A percentile compares a stretch with the other conserved stretches of the same genome.
Conservation (phyloP, 805 yeast species). For the Ogataea methylovora region DNA sequence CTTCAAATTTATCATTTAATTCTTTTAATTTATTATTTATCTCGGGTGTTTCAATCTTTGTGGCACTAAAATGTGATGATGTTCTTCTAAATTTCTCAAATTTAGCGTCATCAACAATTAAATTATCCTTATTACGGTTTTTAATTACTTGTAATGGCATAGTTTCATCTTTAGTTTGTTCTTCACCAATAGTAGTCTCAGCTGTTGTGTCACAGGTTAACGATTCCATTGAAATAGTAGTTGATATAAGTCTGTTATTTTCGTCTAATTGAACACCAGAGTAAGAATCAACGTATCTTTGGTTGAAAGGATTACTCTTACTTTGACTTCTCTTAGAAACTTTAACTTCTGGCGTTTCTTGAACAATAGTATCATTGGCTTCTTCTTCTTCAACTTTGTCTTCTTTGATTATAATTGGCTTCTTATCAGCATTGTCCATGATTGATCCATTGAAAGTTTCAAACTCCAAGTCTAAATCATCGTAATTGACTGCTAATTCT, state of each 20-base stretch:
- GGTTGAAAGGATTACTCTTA: neutral
- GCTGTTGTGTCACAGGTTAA: conserved; percentile 14
- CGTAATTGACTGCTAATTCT: conserved; percentile 13
- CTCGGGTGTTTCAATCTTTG: conserved; percentile 7
- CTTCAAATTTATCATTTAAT: conserved; percentile 10
- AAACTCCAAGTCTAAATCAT: conserved; percentile 23
- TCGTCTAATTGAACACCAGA: neutral
- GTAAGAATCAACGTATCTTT: neutral
- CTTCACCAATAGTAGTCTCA: conserved; percentile 12
- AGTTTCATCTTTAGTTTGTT: conserved; percentile 6
- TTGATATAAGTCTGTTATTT: neutral
- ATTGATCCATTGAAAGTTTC: conserved; percentile 25
- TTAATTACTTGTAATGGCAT: conserved; percentile 10
- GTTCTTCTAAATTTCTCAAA: conserved; percentile 13
- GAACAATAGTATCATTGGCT: neutral
- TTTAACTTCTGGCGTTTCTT: no score
- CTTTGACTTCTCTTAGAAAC: no score
- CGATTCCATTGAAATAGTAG: conserved; percentile 11
- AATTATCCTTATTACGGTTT: conserved; percentile 7
- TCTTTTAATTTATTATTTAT: conserved; percentile 11
- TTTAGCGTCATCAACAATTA: conserved; percentile 10
- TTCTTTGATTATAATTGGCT: neutral
- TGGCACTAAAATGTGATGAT: conserved; percentile 20
- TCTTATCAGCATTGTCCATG: conserved; percentile 18
- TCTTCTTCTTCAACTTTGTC: neutral